Conservation (phyloP, 257 asterid species). For the Marsdenia floribunda region DNA sequence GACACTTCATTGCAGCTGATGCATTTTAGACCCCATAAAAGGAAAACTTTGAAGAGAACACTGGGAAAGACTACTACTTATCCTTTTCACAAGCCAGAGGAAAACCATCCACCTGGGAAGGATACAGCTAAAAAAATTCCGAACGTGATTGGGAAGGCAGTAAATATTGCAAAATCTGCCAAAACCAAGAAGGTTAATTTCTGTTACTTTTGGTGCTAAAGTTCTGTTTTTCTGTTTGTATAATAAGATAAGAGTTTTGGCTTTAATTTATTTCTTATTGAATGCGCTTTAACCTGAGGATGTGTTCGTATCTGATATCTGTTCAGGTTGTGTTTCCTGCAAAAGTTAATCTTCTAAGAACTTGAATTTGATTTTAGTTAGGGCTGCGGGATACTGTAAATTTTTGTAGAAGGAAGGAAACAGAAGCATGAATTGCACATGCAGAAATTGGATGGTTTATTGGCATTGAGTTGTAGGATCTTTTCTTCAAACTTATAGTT, state of each 20-base stretch:
- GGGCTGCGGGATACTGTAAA: neutral
- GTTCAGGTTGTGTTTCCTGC: neutral
- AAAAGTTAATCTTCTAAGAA: neutral
- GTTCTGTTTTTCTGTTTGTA: neutral
- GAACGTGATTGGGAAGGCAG: conserved; percentile 86
- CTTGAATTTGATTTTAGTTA: neutral
- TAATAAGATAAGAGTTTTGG: neutral
- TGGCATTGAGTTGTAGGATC: neutral
- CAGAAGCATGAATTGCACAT: neutral
- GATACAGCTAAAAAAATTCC: conserved; percentile 82
- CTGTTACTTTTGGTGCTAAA: neutral
- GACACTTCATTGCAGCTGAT: conserved; percentile 74
- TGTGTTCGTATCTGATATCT: neutral
- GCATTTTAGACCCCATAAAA: conserved; percentile 89
- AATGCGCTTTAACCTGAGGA: neutral
- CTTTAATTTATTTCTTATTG: neutral
- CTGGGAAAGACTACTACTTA: conserved; percentile 61
- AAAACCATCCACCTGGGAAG: conserved; percentile 82
- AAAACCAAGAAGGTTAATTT: conserved; percentile 66
- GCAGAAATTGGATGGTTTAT: neutral
- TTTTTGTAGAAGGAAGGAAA: neutral
- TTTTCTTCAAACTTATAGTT: neutral
- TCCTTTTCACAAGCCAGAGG: conserved; percentile 90
- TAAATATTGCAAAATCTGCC: conserved; percentile 77
- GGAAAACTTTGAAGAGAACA: conserved; percentile 70